phyloP scores from a whole-genome alignment of 345 rosid genomes.

The Passiflora organensis region DNA sequence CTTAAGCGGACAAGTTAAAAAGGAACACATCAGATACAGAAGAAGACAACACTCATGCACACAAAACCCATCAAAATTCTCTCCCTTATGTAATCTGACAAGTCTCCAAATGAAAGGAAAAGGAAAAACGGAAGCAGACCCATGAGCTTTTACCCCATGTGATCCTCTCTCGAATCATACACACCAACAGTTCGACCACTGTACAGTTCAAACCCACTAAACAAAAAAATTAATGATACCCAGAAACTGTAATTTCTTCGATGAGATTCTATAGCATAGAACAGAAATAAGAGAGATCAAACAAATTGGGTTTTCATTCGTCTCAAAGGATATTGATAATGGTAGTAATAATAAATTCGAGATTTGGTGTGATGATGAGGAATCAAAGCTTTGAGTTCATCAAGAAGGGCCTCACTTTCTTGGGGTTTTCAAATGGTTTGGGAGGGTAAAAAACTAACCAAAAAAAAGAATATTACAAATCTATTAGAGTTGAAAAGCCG shows the following conservation, averaged over 20 bases:
- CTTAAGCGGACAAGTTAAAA: constrained; percentile 35
- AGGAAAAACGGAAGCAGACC: constrained; percentile 3
- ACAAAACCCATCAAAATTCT: constrained; percentile 35
- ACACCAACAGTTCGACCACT: background rate
- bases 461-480: background rate
- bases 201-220: background rate
- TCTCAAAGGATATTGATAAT: background rate
- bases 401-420: constrained; percentile 56
- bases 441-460: constrained; percentile 36
- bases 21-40: constrained; percentile 56
- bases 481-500: background rate
- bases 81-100: constrained; percentile 51
- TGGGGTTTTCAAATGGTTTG: constrained; percentile 88
- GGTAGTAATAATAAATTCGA: constrained; percentile 17
- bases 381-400: constrained; percentile 62
- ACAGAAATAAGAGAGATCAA: constrained; percentile 10
- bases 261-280: constrained; percentile 10
- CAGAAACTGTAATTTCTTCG: constrained; percentile 8
- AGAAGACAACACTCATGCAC: constrained; percentile 20
- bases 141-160: constrained; percentile 31
- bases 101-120: constrained; percentile 41
- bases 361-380: constrained; percentile 55
- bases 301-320: background rate
- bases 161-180: constrained; percentile 41
- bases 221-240: background rate